These are phyloP conservation scores for Kickxella alabastrina DNA, from an alignment of 192 early-diverging fungal genomes.

Conservation along the genomic window DNA sequence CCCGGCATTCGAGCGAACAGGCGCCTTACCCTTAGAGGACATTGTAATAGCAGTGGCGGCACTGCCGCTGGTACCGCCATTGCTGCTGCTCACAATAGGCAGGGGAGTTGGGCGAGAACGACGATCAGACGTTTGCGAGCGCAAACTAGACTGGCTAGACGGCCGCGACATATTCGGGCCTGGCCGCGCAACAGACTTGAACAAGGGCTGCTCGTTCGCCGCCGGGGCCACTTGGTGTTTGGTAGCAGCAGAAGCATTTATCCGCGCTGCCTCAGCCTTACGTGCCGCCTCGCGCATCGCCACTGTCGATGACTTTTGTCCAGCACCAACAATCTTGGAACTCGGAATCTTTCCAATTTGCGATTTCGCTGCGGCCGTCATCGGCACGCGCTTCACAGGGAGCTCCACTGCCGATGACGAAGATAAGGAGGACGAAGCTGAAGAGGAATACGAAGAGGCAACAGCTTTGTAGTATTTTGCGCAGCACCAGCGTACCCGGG, in stretches of 20 bases:
- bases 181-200: conserved; percentile 21
- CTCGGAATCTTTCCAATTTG: conserved; percentile 7
- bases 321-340: background rate
- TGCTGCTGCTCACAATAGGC: conserved; percentile 4
- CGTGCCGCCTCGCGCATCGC: conserved; percentile 47
- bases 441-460: no score
- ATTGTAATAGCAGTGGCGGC: conserved; percentile 19
- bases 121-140: conserved; percentile 14
- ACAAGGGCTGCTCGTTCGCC: conserved; percentile 22
- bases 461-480: background rate
- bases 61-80: background rate
- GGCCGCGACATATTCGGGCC: background rate
- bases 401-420: no score
- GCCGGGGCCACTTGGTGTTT: conserved; percentile 4
- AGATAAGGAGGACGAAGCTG: no score
- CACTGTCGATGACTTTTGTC: conserved; percentile 31
- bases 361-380: background rate
- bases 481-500: conserved; percentile 36
- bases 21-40: conserved; percentile 10
- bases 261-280: conserved; percentile 14
- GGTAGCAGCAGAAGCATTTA: conserved; percentile 8
- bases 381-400: conserved; percentile 7
- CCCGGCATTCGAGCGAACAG: background rate
- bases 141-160: conserved; percentile 9
- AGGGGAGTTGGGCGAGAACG: conserved; percentile 13